Evolutionary conservation across 2,329 filamentous ascomycete species (phyloP).

Genomic region (Myriosclerotinia duriaeana): DNA sequence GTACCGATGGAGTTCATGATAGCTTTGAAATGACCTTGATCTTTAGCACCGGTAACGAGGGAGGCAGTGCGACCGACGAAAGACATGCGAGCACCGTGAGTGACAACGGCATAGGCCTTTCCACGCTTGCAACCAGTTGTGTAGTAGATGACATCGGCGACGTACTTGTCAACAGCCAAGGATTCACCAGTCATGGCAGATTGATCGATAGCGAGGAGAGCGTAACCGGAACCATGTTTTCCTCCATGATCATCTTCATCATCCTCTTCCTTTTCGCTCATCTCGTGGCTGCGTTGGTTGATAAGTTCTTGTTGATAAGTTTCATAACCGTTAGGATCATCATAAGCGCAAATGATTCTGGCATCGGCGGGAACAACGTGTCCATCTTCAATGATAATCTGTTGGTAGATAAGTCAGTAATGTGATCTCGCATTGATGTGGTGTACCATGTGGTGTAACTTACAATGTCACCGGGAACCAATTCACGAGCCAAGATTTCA

Average conservation of each 20-base stretch:
- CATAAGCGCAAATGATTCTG: constrained; percentile 71
- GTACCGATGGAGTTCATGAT: constrained; percentile 83
- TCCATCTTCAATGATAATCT: constrained; percentile 72
- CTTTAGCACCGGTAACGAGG: constrained; percentile 72
- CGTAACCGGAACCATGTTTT: constrained; percentile 58
- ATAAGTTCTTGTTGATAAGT: constrained; percentile 65
- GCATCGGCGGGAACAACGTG: constrained; percentile 68
- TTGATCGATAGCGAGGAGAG: constrained; percentile 72
- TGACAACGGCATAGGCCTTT: constrained; percentile 69
- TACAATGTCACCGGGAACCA: constrained; percentile 75
- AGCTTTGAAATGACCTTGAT: constrained; percentile 77
- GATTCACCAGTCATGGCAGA: constrained; percentile 81
- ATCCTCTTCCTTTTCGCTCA: constrained; percentile 55
- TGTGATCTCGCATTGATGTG: neutral
- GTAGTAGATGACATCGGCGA: constrained; percentile 75
- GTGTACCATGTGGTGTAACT: constrained; percentile 39
- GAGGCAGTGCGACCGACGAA: constrained; percentile 76
- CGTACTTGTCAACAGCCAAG: constrained; percentile 75
- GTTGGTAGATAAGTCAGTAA: constrained; percentile 15
- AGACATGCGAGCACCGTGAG: constrained; percentile 66
- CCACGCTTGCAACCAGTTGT: constrained; percentile 80
- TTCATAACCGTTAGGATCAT: constrained; percentile 64
- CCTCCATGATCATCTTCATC: constrained; percentile 52
- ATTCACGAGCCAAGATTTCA: constrained; percentile 70
- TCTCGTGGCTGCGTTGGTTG: constrained; percentile 58